These are phyloP conservation scores for Microbotryomycetes sp. DNA, from an alignment of 1,284 basidiomycete genomes.

Conservation along the genomic window DNA sequence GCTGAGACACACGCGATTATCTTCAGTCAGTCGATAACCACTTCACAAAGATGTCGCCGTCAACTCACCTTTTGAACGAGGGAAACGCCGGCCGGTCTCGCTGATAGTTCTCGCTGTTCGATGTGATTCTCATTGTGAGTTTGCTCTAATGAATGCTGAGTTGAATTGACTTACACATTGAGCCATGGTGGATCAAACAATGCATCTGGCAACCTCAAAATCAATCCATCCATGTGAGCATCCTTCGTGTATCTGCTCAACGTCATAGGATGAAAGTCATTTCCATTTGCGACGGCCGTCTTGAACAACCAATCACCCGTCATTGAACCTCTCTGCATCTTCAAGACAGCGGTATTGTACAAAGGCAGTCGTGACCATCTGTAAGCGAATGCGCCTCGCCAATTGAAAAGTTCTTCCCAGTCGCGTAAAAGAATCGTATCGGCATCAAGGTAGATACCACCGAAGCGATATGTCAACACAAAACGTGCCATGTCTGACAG, in stretches of 20 bases:
- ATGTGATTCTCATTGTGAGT: not conserved
- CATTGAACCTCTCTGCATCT: constrained; percentile 70
- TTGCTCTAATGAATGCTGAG: not conserved
- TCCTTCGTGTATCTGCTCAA: constrained; percentile 70
- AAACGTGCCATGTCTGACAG: constrained; percentile 80
- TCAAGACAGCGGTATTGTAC: constrained; percentile 78
- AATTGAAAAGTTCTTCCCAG: constrained; percentile 84
- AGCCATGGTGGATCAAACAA: constrained; percentile 80
- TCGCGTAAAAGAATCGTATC: constrained; percentile 79
- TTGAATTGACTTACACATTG: constrained; percentile 48
- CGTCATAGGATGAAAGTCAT: constrained; percentile 81
- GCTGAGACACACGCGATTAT: no score
- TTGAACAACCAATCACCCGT: constrained; percentile 75
- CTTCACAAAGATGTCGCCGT: no score
- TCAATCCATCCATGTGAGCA: constrained; percentile 60
- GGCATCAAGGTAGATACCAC: constrained; percentile 76
- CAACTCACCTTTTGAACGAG: constrained; percentile 55
- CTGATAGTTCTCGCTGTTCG: constrained; percentile 58
- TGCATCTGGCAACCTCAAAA: constrained; percentile 70
- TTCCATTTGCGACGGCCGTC: constrained; percentile 56
- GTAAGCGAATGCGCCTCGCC: constrained; percentile 77
- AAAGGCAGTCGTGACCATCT: constrained; percentile 70
- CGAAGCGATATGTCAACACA: constrained; percentile 71
- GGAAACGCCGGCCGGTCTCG: constrained; percentile 72
- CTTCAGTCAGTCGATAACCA: no score